A percentile compares a stretch with the other conserved stretches of the same genome.
Conservation (phyloP, 805 yeast species). For the Kurtzmaniella fragi region DNA sequence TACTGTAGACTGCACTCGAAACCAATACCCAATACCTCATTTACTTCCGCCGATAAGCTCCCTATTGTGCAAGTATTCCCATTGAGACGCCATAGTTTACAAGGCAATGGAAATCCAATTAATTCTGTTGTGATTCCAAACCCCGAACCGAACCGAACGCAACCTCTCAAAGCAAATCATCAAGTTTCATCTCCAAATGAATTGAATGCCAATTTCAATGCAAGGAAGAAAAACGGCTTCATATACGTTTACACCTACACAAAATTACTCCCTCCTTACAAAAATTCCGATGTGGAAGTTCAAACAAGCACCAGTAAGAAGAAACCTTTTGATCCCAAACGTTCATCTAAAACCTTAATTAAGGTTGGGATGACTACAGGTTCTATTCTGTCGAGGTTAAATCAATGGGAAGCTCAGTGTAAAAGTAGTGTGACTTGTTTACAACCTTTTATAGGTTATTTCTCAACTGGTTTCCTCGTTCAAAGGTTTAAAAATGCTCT, state of each 20-base stretch:
- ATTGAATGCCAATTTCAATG: background rate
- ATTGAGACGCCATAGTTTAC: background rate
- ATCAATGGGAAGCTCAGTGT: conserved; percentile 52
- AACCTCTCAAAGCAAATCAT: conserved; percentile 2
- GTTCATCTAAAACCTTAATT: conserved; percentile 34
- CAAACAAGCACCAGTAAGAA: conserved; percentile 18
- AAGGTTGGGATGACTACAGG: conserved; percentile 54
- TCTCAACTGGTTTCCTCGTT: conserved; percentile 2
- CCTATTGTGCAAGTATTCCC: too few species aligned
- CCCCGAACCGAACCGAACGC: background rate
- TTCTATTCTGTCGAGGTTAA: conserved; percentile 34
- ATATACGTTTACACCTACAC: conserved; percentile 48
- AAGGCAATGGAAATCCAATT: background rate
- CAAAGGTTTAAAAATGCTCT: background rate
- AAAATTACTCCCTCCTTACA: conserved; percentile 28
- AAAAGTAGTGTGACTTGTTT: conserved; percentile 39
- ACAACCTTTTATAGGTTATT: conserved; percentile 20
- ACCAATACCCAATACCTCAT: too few species aligned
- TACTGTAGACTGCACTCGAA: background rate
- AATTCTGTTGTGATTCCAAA: background rate
- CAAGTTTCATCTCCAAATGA: background rate
- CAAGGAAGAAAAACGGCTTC: conserved; percentile 25
- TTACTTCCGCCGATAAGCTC: too few species aligned
- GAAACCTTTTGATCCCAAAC: conserved; percentile 30
- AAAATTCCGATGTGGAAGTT: conserved; percentile 30